phyloP scores from a whole-genome alignment of 371 early-diverging fungal species.

The Mortierella sp. region DNA sequence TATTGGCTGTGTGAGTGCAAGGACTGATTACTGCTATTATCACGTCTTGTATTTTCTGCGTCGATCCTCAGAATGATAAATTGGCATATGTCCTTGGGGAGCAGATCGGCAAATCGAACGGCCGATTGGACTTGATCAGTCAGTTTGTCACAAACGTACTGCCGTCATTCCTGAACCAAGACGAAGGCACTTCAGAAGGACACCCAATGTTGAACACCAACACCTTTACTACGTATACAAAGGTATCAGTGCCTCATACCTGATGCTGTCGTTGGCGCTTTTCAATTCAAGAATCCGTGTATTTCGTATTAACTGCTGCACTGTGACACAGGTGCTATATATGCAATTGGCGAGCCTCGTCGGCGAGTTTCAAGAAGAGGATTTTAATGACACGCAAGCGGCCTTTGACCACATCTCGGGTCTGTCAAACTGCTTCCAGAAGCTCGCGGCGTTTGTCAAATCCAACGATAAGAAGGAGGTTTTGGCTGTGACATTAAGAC shows the following conservation, averaged over 20 bases:
- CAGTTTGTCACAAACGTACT: slow-evolving; percentile 59
- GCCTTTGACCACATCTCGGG: slow-evolving; percentile 56
- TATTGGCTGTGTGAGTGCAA: no score
- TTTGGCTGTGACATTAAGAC: slow-evolving; percentile 64
- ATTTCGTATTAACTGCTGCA: not conserved
- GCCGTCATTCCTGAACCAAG: slow-evolving; percentile 58
- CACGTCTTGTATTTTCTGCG: not conserved
- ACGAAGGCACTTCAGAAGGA: slow-evolving; percentile 50
- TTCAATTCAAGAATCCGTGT: not conserved
- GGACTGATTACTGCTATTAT: no score
- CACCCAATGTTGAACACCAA: slow-evolving; percentile 63
- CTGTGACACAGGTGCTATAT: slow-evolving; percentile 58
- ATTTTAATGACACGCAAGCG: slow-evolving; percentile 51
- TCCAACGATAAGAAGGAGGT: slow-evolving; percentile 62
- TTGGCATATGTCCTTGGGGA: slow-evolving; percentile 57
- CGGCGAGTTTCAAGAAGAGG: slow-evolving; percentile 52
- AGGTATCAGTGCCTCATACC: slow-evolving; percentile 27
- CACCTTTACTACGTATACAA: slow-evolving; percentile 64
- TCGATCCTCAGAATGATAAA: slow-evolving; percentile 25
- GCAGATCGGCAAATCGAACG: slow-evolving; percentile 58
- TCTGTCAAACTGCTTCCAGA: slow-evolving; percentile 65
- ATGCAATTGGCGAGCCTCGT: slow-evolving; percentile 62
- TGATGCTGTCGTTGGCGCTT: not conserved
- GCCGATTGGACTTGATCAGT: slow-evolving; percentile 58
- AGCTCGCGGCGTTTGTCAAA: slow-evolving; percentile 66